phyloP scores from a whole-genome alignment of 202 grass and related monocot genomes.

The Carex sylvatica region DNA sequence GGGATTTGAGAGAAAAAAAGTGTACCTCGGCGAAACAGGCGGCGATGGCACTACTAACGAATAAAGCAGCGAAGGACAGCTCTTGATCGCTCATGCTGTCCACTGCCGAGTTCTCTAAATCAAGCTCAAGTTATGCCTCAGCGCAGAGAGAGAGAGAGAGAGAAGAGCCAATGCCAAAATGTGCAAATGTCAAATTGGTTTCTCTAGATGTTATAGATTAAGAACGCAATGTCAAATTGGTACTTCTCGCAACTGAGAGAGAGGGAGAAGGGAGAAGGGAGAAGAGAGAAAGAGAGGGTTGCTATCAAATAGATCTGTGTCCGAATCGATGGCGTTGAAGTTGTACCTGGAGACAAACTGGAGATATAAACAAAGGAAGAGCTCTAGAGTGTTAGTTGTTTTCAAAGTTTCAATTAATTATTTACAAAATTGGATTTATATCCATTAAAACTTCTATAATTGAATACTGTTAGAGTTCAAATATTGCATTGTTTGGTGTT shows the following conservation, averaged over 20 bases:
- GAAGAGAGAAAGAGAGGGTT: background rate
- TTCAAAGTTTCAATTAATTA: background rate
- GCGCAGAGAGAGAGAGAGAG: background rate
- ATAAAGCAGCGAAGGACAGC: constrained; percentile 54
- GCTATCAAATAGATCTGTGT: constrained; percentile 7
- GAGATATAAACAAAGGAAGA: background rate
- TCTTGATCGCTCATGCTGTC: constrained; percentile 39
- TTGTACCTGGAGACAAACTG: background rate
- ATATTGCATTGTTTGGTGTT: too few relatives aligned
- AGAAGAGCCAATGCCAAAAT: constrained; percentile 15
- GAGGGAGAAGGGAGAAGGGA: background rate
- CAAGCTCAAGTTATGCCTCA: background rate
- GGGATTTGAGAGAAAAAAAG: background rate
- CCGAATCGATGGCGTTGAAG: background rate
- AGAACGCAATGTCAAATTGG: constrained; percentile 5
- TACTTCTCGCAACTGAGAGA: background rate
- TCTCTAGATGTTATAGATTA: background rate
- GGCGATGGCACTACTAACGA: constrained; percentile 83
- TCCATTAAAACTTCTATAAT: too few relatives aligned
- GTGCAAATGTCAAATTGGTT: constrained; percentile 6
- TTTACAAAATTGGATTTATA: too few relatives aligned
- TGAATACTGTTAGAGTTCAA: too few relatives aligned
- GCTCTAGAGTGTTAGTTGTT: background rate
- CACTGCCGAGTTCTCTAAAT: background rate
- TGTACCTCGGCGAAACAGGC: constrained; percentile 90